These are phyloP conservation scores for maize (Zea mays) DNA, from an alignment of 176 grass and related monocot species.

Conservation along the genomic window Zm-B73-REFERENCE-NAM-5.0 NC_050098.1:210700501-210701000, in stretches of 20 bases:
- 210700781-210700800: conserved; percentile 76
- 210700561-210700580: neutral
- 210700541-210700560: conserved; percentile 41
- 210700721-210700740: neutral
- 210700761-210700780: conserved; percentile 48
- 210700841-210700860: conserved; percentile 57
- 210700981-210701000: conserved; percentile 45
- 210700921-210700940: neutral
- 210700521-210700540: conserved; percentile 94
- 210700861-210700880: neutral
- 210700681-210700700: conserved; percentile 13
- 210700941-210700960: neutral
- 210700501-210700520: conserved; percentile 89
- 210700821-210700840: conserved; percentile 52
- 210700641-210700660: neutral
- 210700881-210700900: neutral
- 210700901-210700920: neutral
- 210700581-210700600: neutral
- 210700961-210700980: conserved; percentile 52
- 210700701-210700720: neutral
- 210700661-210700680: neutral
- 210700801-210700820: conserved; percentile 82
- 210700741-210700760: conserved; percentile 23
- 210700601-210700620: neutral
- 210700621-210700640: conserved; percentile 11